Percentiles rank a stretch among this genome's conserved stretches.
Conservation (phyloP, 2,329 filamentous ascomycete species). For the Golovinomyces cichoracearum region DNA sequence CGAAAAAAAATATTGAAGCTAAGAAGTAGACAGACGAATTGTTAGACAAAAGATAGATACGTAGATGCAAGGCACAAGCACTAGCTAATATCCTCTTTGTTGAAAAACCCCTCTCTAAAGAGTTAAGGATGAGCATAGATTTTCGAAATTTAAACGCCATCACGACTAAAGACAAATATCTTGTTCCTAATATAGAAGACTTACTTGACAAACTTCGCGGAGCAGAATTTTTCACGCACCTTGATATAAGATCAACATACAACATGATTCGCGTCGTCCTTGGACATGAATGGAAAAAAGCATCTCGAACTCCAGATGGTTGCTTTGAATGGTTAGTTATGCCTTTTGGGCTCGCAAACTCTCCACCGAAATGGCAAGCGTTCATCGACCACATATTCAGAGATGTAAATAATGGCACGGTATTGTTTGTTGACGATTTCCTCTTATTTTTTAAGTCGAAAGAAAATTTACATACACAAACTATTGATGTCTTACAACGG, state of each 20-base stretch:
- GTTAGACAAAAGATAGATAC: not conserved
- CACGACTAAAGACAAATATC: conserved; percentile 1
- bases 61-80: not conserved
- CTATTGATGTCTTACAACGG: no score
- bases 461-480: no score
- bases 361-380: no score
- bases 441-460: no score
- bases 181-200: conserved; percentile 1
- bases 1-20: not conserved
- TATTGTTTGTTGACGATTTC: no score
- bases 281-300: not conserved
- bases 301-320: not conserved
- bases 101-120: not conserved
- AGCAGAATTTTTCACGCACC: not conserved
- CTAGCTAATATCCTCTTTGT: not conserved
- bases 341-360: no score
- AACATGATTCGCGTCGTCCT: not conserved
- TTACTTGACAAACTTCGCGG: not conserved
- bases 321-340: not conserved
- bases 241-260: not conserved
- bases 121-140: not conserved
- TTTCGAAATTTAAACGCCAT: not conserved
- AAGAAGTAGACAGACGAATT: not conserved
- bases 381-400: no score
- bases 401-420: no score